Evolutionary conservation across 352 stramenopile genomes (phyloP).

Genomic region (Pythium phragmitis): DNA sequence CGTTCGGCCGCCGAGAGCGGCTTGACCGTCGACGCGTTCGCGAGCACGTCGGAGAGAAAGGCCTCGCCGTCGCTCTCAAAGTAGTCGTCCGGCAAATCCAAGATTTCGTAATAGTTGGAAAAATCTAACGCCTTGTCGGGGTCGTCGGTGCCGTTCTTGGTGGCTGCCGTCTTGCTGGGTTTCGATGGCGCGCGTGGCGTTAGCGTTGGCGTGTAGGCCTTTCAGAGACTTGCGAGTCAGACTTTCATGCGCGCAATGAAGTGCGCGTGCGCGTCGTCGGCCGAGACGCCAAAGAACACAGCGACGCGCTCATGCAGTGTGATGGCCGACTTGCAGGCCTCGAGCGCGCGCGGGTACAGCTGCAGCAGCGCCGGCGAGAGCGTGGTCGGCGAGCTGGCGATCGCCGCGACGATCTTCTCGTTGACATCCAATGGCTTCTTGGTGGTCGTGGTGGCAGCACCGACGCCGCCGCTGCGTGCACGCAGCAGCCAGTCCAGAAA

Average conservation of each 20-base stretch:
- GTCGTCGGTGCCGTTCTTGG: background rate
- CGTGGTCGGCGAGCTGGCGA: background rate
- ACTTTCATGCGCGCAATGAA: constrained; percentile 7
- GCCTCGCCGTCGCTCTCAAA: background rate
- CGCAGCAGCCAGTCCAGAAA: constrained; percentile 15
- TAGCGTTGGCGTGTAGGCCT: background rate
- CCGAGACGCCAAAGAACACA: background rate
- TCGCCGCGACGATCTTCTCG: constrained; percentile 15
- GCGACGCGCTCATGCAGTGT: constrained; percentile 13
- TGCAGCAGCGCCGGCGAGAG: constrained; percentile 14
- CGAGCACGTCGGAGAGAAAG: background rate
- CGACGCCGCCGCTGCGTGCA: constrained; percentile 11
- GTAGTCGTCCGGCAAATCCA: constrained; percentile 4
- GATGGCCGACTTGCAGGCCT: constrained; percentile 14
- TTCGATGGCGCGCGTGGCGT: no score
- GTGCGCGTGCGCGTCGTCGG: constrained; percentile 15
- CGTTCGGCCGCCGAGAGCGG: constrained; percentile 1
- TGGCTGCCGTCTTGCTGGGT: background rate
- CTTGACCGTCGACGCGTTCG: background rate
- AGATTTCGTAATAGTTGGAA: constrained; percentile 12
- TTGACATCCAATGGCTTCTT: constrained; percentile 13
- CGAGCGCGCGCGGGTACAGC: constrained; percentile 9
- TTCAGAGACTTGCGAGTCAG: constrained; percentile 1
- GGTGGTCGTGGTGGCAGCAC: background rate
- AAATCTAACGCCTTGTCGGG: constrained; percentile 1